A percentile compares a stretch with the other conserved stretches of the same genome.
These are phyloP conservation scores for Chalciporus pseudorubinellus DNA, from an alignment of 768 basidiomycete species.

Conservation along the genomic window DNA sequence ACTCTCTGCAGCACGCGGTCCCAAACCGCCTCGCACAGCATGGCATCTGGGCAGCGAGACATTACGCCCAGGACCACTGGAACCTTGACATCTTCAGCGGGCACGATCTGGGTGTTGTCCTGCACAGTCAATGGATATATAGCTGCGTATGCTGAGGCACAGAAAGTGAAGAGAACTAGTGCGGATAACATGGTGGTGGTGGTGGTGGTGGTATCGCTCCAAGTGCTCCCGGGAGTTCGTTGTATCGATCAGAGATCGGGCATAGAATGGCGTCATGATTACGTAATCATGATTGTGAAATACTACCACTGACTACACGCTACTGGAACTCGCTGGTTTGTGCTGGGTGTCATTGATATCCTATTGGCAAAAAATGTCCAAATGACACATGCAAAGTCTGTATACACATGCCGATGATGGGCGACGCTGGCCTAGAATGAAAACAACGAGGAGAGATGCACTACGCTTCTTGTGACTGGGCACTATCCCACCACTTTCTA, in stretches of 20 bases:
- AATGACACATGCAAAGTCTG: slow-evolving; percentile 13
- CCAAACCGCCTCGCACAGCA: slow-evolving; percentile 77
- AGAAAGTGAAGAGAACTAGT: slow-evolving; percentile 18
- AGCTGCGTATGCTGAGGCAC: slow-evolving; percentile 11
- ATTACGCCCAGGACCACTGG: slow-evolving; percentile 58
- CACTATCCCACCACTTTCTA: slow-evolving; percentile 53
- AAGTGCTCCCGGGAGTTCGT: no score
- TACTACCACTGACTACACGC: background rate
- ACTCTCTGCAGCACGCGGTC: slow-evolving; percentile 66
- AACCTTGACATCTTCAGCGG: slow-evolving; percentile 38
- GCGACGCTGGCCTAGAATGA: slow-evolving; percentile 20
- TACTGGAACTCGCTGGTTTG: background rate
- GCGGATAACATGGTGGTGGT: slow-evolving; percentile 23
- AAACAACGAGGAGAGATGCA: slow-evolving; percentile 30
- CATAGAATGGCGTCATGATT: slow-evolving; percentile 24
- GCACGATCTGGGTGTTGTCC: slow-evolving; percentile 9
- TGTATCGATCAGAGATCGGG: slow-evolving; percentile 1
- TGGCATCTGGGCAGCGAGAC: slow-evolving; percentile 79
- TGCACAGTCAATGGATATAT: slow-evolving; percentile 22
- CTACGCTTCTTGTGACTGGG: slow-evolving; percentile 35
- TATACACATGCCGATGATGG: slow-evolving; percentile 12
- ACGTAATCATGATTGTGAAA: slow-evolving; percentile 23
- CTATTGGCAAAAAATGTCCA: background rate
- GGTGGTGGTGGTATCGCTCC: slow-evolving; percentile 19
- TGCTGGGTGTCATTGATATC: background rate